Evolutionary conservation across 768 basidiomycete genomes (phyloP), one percentile per base, ranked within the genome.

Genomic region (Naematelia aurantialba): DNA sequence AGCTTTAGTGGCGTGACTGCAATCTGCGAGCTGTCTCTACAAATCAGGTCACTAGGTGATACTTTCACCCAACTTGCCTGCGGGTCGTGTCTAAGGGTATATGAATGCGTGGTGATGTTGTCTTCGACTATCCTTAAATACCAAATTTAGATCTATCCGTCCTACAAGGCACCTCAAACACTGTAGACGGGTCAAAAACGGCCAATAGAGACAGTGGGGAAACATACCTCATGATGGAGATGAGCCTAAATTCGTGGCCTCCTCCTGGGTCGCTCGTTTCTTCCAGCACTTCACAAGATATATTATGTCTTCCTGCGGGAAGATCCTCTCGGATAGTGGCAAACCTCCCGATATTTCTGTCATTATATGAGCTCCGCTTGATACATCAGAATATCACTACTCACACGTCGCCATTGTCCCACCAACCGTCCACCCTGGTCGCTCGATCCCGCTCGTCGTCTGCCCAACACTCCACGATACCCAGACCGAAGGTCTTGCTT

Each of bases 151-250:
- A n/a, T n/a, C n/a, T n/a, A n/a, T n/a, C n/a, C n/a, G n/a, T n/a
- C n/a, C n/a, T n/a, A n/a, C n/a, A n/a, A n/a, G n/a, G n/a, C n/a
- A n/a, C 8, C 17, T 39, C 34, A 39, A 39, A 39, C 34, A 39
- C 34, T 39, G 34, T 39, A 39, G 17, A 39, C 17, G 8, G 34
- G 17, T 39, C 34, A 17, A 8, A 8, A 39, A 39, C 17, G 8
- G 8, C 8, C 34, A 8, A 17, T 39, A 8, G 34, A 8, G 17
- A 8, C 34, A 39, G 8, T 39, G 34, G 34, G 31, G 51, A 51
- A n/a, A 66, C 72, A 48, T 59, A 73, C 72, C 67, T 74, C 67
- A 76, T 68, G 5, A 76, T 61, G 2, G 69, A 70, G 19, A 75
- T 72, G 45, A 75, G 57, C 26, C 73, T 55, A 48, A 76, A 74